Conservation (phyloP, 129 eudicot genomes). For the Flaveria ramosissima region DNA sequence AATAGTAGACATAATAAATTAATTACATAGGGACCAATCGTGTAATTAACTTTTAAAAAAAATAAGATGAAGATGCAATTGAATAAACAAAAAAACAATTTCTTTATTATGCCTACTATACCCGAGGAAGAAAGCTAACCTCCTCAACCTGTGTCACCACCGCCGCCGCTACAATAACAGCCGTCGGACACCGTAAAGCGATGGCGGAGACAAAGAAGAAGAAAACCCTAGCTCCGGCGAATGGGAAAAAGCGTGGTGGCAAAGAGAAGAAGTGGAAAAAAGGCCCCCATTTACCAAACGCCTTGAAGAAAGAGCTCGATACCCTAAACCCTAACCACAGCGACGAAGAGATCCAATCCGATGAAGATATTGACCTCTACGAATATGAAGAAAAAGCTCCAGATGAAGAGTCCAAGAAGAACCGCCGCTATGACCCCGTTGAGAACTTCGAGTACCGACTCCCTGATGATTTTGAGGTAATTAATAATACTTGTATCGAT, state of each 20-base stretch:
- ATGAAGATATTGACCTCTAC: constrained; percentile 57
- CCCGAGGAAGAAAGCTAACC: not conserved
- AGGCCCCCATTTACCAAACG: constrained; percentile 81
- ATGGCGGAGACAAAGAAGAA: constrained; percentile 57
- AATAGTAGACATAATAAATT: too few relatives aligned
- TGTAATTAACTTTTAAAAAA: too few relatives aligned
- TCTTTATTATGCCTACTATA: not conserved
- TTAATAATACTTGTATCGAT: not conserved
- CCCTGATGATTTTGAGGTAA: constrained; percentile 48
- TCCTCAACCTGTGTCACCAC: not conserved
- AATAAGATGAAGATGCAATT: too few relatives aligned
- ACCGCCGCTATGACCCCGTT: constrained; percentile 75
- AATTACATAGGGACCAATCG: too few relatives aligned
- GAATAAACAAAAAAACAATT: too few relatives aligned
- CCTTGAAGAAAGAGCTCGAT: constrained; percentile 51
- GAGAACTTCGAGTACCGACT: constrained; percentile 70
- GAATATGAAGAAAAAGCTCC: constrained; percentile 75
- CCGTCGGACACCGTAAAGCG: not conserved
- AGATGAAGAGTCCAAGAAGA: constrained; percentile 73
- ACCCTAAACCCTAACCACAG: constrained; percentile 28
- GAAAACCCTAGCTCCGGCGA: constrained; percentile 13
- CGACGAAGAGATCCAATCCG: constrained; percentile 48
- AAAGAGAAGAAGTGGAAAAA: constrained; percentile 36
- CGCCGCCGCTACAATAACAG: not conserved
- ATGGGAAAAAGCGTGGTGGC: constrained; percentile 21